phyloP scores from a whole-genome alignment of 495 filamentous ascomycete genomes.

The Hyaloscypha hepaticicola region DNA sequence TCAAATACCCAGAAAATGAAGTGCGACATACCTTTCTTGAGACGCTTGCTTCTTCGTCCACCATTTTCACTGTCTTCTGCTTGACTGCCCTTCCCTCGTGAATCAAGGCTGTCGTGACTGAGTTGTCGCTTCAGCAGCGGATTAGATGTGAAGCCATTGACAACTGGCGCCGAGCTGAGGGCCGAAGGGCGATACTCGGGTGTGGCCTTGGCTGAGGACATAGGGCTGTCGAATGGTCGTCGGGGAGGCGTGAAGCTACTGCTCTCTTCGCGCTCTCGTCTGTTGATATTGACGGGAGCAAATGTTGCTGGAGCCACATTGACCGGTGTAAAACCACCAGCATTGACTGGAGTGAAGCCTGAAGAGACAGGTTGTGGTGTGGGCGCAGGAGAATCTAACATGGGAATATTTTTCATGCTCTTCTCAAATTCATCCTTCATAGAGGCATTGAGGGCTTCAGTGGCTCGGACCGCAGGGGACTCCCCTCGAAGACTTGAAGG shows the following conservation, averaged over 20 bases:
- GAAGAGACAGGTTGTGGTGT: conserved; percentile 31
- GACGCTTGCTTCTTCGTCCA: conserved; percentile 85
- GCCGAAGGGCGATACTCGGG: conserved; percentile 57
- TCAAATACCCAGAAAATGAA: not conserved
- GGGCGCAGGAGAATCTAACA: conserved; percentile 50
- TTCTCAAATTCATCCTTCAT: conserved; percentile 56
- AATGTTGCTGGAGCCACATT: conserved; percentile 62
- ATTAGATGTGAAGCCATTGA: conserved; percentile 57
- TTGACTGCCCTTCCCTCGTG: conserved; percentile 54
- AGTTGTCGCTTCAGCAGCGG: conserved; percentile 74
- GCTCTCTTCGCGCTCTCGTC: conserved; percentile 42
- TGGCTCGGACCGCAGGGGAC: conserved; percentile 70
- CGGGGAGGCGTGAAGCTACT: conserved; percentile 44
- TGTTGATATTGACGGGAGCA: conserved; percentile 47
- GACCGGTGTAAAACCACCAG: conserved; percentile 68
- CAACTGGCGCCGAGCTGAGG: conserved; percentile 47
- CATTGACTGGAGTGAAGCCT: conserved; percentile 43
- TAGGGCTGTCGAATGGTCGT: conserved; percentile 52
- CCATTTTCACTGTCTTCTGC: conserved; percentile 66
- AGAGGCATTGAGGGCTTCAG: conserved; percentile 63
- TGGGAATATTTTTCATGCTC: conserved; percentile 50
- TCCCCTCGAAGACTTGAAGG: conserved; percentile 63
- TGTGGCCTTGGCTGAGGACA: conserved; percentile 53
- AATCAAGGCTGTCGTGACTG: conserved; percentile 69
- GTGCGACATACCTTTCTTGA: conserved; percentile 77